phyloP scores from a whole-genome alignment of 768 basidiomycete genomes.

The Cyathus striatus region DNA sequence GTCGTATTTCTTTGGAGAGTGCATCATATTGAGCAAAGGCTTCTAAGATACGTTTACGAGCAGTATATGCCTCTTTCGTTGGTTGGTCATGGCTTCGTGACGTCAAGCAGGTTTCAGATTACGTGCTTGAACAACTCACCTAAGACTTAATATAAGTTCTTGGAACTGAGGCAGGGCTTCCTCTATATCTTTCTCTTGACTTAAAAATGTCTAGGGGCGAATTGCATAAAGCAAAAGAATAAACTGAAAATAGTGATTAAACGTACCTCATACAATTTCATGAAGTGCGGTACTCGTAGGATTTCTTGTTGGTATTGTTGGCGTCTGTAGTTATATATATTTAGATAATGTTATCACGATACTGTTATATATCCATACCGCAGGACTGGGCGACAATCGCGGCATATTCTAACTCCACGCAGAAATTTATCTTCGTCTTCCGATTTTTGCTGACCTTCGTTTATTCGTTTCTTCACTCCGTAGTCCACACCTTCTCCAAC shows the following conservation, averaged over 20 bases:
- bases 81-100: slow-evolving; percentile 48
- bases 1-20: slow-evolving; percentile 78
- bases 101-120: too few relatives aligned
- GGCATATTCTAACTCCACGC: slow-evolving; percentile 85
- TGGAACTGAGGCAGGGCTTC: slow-evolving; percentile 84
- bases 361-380: slow-evolving; percentile 44
- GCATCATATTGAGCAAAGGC: slow-evolving; percentile 88
- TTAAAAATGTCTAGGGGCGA: slow-evolving; percentile 69
- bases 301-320: slow-evolving; percentile 75
- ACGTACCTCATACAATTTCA: slow-evolving; percentile 64
- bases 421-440: slow-evolving; percentile 79
- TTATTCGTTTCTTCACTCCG: slow-evolving; percentile 56
- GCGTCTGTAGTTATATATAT: slow-evolving; percentile 40
- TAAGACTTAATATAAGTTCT: slow-evolving; percentile 71
- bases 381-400: slow-evolving; percentile 74
- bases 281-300: slow-evolving; percentile 51
- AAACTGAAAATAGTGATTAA: too few relatives aligned
- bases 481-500: slow-evolving; percentile 82
- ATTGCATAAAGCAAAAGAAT: too few relatives aligned
- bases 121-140: slow-evolving; percentile 29
- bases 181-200: slow-evolving; percentile 86
- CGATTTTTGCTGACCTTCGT: slow-evolving; percentile 25
- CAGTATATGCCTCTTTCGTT: slow-evolving; percentile 59
- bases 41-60: slow-evolving; percentile 79
- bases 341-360: not conserved